Base-by-base conservation (phyloP, 139 green algal species). In the Yamagishiella unicocca region DNA sequence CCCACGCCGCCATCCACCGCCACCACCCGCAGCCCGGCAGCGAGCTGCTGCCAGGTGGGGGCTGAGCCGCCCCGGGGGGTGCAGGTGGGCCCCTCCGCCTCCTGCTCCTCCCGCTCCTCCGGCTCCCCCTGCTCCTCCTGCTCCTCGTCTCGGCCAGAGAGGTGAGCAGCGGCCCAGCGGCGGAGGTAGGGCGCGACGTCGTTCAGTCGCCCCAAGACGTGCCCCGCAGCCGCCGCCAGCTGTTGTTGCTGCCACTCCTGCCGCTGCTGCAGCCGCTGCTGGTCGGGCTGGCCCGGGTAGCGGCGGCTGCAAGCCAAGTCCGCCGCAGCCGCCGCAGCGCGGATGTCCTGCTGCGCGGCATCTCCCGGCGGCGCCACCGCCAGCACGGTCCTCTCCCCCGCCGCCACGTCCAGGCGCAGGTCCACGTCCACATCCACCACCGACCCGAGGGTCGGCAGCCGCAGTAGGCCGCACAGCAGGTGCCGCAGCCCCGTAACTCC, bases 391-490 rank as follows among this genome's bases (percentile, higher is more conserved):
- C 5, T 14, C 4, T 3, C 31, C 67, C 25, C 67, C n/a, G 33
- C 35, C 4, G 67, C 25, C 35, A 14, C 9, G 35, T 46, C 17
- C 35, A 35, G n/a, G n/a, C n/a, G n/a, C n/a, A n/a, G n/a, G n/a
- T n/a, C 70, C 70, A 54, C 38, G 38, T 35, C 7, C 38, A 12
- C 7, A 29, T 38, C 19, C 46, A 82, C 46, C 45, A 82, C 43
- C 35, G 38, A 46, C 46, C 74, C 50, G 6, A 82, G 74, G 38
- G 31, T 67, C 46, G 74, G 74, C 53, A 82, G 74, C n/a, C 74
- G 5, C 74, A 82, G 33, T 24, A 54, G 33, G 10, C 40, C 77
- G 25, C 55, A 72, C 29, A 84, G 54, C 35, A 84, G 77, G 31
- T 24, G 37, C 24, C 25, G 37, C 4, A 84, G 77, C 6, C 77